phyloP scores from a whole-genome alignment of 164 flowering plant genomes.

The Nymphaea thermarum region DNA sequence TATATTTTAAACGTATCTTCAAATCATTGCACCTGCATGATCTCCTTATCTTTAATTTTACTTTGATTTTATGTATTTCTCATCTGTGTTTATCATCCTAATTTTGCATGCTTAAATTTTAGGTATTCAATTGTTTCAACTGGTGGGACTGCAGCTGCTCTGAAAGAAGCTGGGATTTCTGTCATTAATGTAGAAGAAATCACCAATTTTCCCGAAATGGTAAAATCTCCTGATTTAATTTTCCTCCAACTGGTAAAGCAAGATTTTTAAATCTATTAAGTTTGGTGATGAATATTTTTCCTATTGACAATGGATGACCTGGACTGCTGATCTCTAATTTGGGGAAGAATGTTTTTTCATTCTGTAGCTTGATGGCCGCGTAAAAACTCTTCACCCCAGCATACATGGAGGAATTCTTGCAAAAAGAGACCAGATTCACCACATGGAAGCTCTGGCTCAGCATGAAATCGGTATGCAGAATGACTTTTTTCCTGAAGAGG shows the following conservation, averaged over 20 bases:
- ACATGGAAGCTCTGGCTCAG: slow-evolving; percentile 76
- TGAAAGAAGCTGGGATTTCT: slow-evolving; percentile 67
- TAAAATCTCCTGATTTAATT: slow-evolving; percentile 5
- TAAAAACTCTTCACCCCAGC: slow-evolving; percentile 87
- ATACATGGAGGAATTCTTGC: slow-evolving; percentile 99
- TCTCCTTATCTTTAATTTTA: neutral
- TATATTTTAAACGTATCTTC: neutral
- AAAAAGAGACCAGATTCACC: slow-evolving; percentile 75
- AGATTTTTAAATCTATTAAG: no score
- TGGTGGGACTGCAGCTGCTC: slow-evolving; percentile 92
- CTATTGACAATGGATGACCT: no score
- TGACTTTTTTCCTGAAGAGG: no score
- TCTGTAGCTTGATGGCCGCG: slow-evolving; percentile 94
- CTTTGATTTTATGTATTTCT: neutral
- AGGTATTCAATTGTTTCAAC: slow-evolving; percentile 93
- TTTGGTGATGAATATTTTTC: no score
- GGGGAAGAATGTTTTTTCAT: neutral
- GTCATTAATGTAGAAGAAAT: slow-evolving; percentile 91
- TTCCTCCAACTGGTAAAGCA: no score
- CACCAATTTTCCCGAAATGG: slow-evolving; percentile 95
- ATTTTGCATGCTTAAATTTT: neutral
- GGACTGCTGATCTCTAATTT: no score
- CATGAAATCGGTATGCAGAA: slow-evolving; percentile 77
- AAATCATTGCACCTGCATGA: neutral
- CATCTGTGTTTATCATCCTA: neutral